phyloP scores from a whole-genome alignment of 108 stramenopile genomes.

The Pseudonitzschia delicatissima region DNA sequence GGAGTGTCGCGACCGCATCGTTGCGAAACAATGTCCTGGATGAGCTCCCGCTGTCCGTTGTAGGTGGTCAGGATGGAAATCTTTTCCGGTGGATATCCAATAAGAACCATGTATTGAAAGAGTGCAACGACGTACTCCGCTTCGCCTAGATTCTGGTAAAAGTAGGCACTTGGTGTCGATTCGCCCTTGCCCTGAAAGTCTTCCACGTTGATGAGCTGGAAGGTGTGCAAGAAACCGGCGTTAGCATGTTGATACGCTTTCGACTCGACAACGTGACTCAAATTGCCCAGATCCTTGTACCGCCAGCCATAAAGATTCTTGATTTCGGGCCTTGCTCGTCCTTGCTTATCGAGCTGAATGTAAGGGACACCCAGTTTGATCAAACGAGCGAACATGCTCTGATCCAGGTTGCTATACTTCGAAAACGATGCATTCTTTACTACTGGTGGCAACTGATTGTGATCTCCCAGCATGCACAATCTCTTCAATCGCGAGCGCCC shows the following conservation, averaged over 20 bases:
- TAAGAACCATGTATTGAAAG: slow-evolving; percentile 97
- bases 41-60: slow-evolving; percentile 95
- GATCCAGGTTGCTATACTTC: slow-evolving; percentile 86
- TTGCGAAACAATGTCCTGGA: slow-evolving; percentile 85
- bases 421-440: slow-evolving; percentile 87
- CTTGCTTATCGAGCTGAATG: slow-evolving; percentile 90
- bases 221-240: slow-evolving; percentile 87
- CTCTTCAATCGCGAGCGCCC: slow-evolving; percentile 85
- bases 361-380: slow-evolving; percentile 86
- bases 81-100: slow-evolving; percentile 91
- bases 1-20: slow-evolving; percentile 82
- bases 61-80: slow-evolving; percentile 98
- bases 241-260: slow-evolving; percentile 74
- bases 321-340: slow-evolving; percentile 89
- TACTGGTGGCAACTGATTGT: slow-evolving; percentile 97
- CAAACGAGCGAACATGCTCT: slow-evolving; percentile 92
- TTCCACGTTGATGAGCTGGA: slow-evolving; percentile 90
- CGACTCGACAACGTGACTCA: slow-evolving; percentile 62
- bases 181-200: slow-evolving; percentile 92
- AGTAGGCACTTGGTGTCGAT: slow-evolving; percentile 85
- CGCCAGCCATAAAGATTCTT: slow-evolving; percentile 90
- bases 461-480: slow-evolving; percentile 95
- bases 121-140: slow-evolving; percentile 97
- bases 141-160: slow-evolving; percentile 96
- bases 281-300: slow-evolving; percentile 86